These are phyloP conservation scores for Fusarium phyllophilum DNA, from an alignment of 2,329 filamentous ascomycete genomes.

Conservation along the genomic window DNA sequence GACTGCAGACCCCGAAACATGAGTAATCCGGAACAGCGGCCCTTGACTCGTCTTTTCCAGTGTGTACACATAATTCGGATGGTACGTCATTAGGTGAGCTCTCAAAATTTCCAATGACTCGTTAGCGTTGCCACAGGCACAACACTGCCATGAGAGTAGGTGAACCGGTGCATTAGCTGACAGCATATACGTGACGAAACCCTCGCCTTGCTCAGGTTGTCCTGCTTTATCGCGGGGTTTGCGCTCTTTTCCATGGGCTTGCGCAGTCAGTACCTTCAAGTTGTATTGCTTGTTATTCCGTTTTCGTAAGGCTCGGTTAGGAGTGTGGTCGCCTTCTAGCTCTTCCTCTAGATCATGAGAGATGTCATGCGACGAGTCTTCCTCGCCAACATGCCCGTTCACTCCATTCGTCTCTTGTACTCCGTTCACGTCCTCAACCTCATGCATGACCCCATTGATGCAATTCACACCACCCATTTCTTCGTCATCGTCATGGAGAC, in stretches of 20 bases:
- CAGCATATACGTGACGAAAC: slow-evolving; percentile 58
- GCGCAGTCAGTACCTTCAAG: slow-evolving; percentile 67
- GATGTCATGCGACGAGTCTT: slow-evolving; percentile 46
- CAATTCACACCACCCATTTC: slow-evolving; percentile 14
- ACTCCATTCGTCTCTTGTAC: slow-evolving; percentile 13
- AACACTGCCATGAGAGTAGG: slow-evolving; percentile 61
- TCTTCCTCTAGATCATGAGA: slow-evolving; percentile 58
- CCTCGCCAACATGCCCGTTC: slow-evolving; percentile 41
- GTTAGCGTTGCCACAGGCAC: slow-evolving; percentile 61
- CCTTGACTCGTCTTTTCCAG: slow-evolving; percentile 50
- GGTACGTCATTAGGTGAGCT: slow-evolving; percentile 58
- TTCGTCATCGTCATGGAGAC: slow-evolving; percentile 3
- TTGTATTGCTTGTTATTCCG: slow-evolving; percentile 67
- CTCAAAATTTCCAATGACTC: slow-evolving; percentile 60
- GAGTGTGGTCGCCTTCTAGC: slow-evolving; percentile 59
- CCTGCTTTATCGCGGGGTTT: slow-evolving; percentile 50
- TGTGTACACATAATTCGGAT: slow-evolving; percentile 58
- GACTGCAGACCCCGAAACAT: slow-evolving; percentile 40
- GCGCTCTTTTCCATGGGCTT: slow-evolving; percentile 63
- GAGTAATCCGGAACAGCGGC: slow-evolving; percentile 54
- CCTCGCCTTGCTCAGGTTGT: slow-evolving; percentile 48
- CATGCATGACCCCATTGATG: slow-evolving; percentile 22
- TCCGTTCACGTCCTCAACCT: not conserved
- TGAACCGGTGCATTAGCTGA: slow-evolving; percentile 57
- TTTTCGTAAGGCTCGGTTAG: slow-evolving; percentile 61